Conservation (phyloP, 169 alveolate species). For the Plasmodium vivax region DNA sequence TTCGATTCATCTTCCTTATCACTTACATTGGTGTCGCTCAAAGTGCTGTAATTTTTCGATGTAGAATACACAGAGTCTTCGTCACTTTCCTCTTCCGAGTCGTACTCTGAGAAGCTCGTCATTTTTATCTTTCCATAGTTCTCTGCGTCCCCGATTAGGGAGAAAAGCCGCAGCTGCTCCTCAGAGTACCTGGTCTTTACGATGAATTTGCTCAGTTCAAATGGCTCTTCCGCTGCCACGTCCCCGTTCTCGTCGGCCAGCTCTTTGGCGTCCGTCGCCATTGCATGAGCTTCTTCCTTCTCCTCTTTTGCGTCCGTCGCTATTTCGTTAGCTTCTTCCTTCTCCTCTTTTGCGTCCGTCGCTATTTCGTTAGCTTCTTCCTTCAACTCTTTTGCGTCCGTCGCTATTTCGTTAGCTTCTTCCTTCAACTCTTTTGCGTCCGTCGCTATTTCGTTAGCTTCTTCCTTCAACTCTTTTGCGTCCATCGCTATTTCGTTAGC, state of each 20-base stretch:
- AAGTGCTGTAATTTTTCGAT: conserved; percentile 19
- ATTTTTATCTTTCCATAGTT: not conserved
- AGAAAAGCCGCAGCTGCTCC: conserved; percentile 49
- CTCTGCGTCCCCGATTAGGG: conserved; percentile 17
- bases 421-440: not conserved
- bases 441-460: not conserved
- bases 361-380: too few species aligned
- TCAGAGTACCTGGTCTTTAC: conserved; percentile 55
- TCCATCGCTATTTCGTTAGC: too few species aligned
- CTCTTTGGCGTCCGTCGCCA: not conserved
- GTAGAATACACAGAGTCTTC: conserved; percentile 37
- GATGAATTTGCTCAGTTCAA: conserved; percentile 28
- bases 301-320: not conserved
- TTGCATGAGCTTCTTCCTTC: not conserved
- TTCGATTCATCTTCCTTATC: conserved; percentile 25
- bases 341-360: not conserved
- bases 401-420: not conserved
- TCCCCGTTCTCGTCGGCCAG: not conserved
- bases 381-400: not conserved
- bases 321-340: not conserved
- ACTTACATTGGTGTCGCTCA: conserved; percentile 21
- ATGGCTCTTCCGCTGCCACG: not conserved
- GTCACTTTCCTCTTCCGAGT: conserved; percentile 61
- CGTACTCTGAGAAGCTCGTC: conserved; percentile 19
- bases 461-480: not conserved